These are phyloP conservation scores for Paraphoma chrysanthemicola DNA, from an alignment of 2,329 filamentous ascomycete species.

Conservation along the genomic window DNA sequence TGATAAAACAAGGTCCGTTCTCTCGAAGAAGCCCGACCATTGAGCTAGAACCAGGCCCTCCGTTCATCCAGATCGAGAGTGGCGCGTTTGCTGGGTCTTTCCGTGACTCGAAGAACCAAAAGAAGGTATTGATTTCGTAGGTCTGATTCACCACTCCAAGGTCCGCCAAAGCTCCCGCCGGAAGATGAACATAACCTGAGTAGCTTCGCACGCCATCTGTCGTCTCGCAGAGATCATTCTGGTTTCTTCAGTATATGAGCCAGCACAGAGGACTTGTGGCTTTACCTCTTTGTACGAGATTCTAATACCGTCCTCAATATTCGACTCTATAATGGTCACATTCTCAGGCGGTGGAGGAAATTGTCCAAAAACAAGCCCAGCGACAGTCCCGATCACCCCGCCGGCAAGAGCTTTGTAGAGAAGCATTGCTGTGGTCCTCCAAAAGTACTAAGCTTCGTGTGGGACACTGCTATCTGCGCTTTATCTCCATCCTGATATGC, in stretches of 20 bases:
- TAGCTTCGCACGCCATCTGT: constrained; percentile 64
- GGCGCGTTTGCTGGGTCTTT: constrained; percentile 63
- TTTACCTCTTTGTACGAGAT: constrained; percentile 56
- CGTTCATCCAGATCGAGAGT: constrained; percentile 66
- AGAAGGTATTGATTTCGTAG: constrained; percentile 64
- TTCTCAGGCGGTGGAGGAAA: constrained; percentile 50
- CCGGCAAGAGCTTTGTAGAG: constrained; percentile 11
- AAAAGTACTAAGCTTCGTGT: no score
- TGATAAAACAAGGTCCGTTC: constrained; percentile 63
- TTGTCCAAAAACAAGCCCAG: constrained; percentile 33
- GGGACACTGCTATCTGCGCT: no score
- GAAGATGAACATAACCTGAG: constrained; percentile 66
- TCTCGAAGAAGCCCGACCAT: constrained; percentile 45
- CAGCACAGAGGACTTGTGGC: neutral
- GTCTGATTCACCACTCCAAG: constrained; percentile 47
- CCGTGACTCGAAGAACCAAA: constrained; percentile 69
- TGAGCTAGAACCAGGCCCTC: constrained; percentile 63
- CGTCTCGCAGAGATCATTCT: constrained; percentile 62
- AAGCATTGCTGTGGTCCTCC: constrained; percentile 12
- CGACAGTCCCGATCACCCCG: constrained; percentile 19
- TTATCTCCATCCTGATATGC: no score
- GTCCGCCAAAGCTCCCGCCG: constrained; percentile 52
- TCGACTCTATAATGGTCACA: constrained; percentile 48
- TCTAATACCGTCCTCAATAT: constrained; percentile 48
- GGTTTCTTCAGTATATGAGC: neutral